These are phyloP conservation scores for Pterula multifida DNA, from an alignment of 1,284 basidiomycete genomes.

Conservation along the genomic window DNA sequence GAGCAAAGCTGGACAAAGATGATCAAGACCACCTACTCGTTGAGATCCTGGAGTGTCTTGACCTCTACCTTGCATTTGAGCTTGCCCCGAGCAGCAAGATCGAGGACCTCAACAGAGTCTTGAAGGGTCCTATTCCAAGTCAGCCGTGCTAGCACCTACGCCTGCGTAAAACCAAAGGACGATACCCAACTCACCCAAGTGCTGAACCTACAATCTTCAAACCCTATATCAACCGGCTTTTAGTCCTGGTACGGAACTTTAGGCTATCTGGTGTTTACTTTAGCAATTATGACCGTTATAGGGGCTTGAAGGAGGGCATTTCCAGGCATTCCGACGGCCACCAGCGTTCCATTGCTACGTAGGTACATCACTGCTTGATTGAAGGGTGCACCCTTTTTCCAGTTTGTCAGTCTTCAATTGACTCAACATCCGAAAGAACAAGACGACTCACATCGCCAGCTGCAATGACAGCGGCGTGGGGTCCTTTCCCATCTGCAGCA, in stretches of 20 bases:
- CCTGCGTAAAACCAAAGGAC: neutral
- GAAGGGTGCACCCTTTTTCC: constrained; percentile 37
- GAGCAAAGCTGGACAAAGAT: neutral
- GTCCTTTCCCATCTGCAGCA: constrained; percentile 50
- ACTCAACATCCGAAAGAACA: too few species aligned
- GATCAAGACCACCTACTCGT: constrained; percentile 21
- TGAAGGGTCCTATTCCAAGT: constrained; percentile 33
- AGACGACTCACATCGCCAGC: constrained; percentile 25
- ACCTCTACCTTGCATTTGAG: constrained; percentile 43
- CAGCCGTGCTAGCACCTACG: neutral
- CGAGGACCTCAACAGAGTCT: constrained; percentile 54
- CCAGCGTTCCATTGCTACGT: constrained; percentile 40
- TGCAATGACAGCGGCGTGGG: constrained; percentile 53
- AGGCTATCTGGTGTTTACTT: too few species aligned
- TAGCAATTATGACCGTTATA: constrained; percentile 45
- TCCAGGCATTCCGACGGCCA: constrained; percentile 46
- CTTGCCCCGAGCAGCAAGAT: constrained; percentile 50
- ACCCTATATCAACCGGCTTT: constrained; percentile 21
- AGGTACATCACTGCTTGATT: constrained; percentile 56
- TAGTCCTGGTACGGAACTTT: neutral
- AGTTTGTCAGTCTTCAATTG: neutral
- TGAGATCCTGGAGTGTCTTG: constrained; percentile 35
- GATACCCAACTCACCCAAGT: constrained; percentile 39
- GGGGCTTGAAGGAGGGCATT: constrained; percentile 29
- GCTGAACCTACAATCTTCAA: constrained; percentile 48